Evolutionary conservation across 805 yeast species (phyloP).

Genomic region (Candida pini): DNA sequence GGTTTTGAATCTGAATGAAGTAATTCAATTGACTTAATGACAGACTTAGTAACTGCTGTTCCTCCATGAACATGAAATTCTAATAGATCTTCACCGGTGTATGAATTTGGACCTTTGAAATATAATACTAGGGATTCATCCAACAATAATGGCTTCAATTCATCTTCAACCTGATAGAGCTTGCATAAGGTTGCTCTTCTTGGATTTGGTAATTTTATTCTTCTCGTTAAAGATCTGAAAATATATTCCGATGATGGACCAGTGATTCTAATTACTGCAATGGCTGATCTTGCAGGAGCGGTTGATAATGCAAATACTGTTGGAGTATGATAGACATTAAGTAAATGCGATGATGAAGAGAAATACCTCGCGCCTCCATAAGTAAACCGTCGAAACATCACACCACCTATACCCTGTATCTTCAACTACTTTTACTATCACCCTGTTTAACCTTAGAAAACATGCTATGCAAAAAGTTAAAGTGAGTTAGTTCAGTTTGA

Average conservation of each 20-base stretch:
- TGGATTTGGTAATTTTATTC: conserved; percentile 35
- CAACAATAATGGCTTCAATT: conserved; percentile 33
- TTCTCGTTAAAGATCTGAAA: conserved; percentile 40
- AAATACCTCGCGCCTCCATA: too few species aligned
- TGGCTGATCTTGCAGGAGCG: conserved; percentile 73
- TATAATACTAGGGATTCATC: conserved; percentile 74
- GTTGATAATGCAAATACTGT: conserved; percentile 93
- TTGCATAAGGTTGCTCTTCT: conserved; percentile 55
- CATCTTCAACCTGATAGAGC: conserved; percentile 38
- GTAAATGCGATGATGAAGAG: too few species aligned
- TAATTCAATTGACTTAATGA: conserved; percentile 53
- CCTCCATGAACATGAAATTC: conserved; percentile 97
- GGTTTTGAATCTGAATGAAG: conserved; percentile 42
- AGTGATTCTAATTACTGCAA: conserved; percentile 78
- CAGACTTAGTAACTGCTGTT: conserved; percentile 69
- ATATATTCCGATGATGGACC: conserved; percentile 57
- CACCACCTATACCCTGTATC: too few species aligned
- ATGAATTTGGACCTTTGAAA: conserved; percentile 71
- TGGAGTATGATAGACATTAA: conserved; percentile 29
- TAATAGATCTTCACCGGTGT: conserved; percentile 86
- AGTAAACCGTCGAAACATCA: too few species aligned
- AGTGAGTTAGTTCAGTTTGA: too few species aligned
- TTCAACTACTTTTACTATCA: too few species aligned
- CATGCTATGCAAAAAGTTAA: too few species aligned
- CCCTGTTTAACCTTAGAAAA: too few species aligned